Evolutionary conservation across 768 basidiomycete genomes (phyloP), one percentile per base, ranked within the genome.

Genomic region (Podaxis sp.): DNA sequence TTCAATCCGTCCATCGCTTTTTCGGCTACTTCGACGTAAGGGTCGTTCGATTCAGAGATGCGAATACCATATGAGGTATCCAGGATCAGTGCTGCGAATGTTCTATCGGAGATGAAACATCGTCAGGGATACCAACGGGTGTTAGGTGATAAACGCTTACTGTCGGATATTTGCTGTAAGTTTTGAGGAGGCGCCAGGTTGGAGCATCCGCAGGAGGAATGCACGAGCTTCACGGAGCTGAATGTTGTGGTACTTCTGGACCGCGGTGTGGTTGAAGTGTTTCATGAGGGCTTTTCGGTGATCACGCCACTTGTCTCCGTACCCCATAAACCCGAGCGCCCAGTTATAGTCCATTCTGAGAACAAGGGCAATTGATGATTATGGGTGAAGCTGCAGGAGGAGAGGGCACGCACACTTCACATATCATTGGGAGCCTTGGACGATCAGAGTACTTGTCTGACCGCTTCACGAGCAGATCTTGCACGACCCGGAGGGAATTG

Each of bases 21-120:
- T 37, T 80, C 73, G 4, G 74, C 76, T 3, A 76, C 65, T 3
- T 68, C 46, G 20, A 84, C 67, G 55, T 76, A 73, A 1, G 72
- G 71, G 63, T 83, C 79, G 6, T 76, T 72, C 55, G 68, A 62
- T 1, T 69, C 70, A 6, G 63, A 53, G n/a, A 75, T 62, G 17
- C 66, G 62, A 36, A 75, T 69, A 2, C 77, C 77, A 57, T 73
- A 75, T 5, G 71, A 66, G 0, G 68, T 38, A 17, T 61, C 58
- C 65, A 72, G 66, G 38, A 70, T 68, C 13, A 67, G 41, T 46
- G 74, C 71, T 20, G 51, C 41, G 44, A 48, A 50, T 30, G 49
- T 17, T 6, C 17, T 61, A 52, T 22, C n/a, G 28, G 51, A 40
- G 13, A 62, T 38, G 24, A 57, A 33, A 37, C 8, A 11, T 51